phyloP scores from a whole-genome alignment of 225 moss, liverwort and hornwort species.

The Ulota crispa region DNA sequence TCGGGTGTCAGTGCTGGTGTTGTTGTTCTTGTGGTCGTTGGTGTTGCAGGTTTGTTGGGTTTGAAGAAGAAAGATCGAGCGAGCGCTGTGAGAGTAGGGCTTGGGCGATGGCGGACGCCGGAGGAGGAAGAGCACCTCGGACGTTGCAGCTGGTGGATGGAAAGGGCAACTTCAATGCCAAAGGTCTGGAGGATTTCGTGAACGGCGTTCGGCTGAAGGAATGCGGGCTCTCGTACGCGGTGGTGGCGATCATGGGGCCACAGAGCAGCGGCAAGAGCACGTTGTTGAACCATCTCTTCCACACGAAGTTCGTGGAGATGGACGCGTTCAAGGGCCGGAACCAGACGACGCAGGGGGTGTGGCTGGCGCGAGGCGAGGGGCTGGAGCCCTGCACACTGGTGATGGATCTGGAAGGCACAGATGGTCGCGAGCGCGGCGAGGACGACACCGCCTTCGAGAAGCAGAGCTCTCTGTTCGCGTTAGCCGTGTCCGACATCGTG shows the following conservation, averaged over 20 bases:
- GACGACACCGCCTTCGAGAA: conserved; percentile 98
- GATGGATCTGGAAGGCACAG: conserved; percentile 98
- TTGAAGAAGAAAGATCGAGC: background rate
- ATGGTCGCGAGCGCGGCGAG: conserved; percentile 95
- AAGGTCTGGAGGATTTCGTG: conserved; percentile 66
- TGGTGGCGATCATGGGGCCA: conserved; percentile 99
- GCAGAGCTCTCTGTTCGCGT: conserved; percentile 90
- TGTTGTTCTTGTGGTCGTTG: background rate
- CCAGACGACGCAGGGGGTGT: conserved; percentile 97
- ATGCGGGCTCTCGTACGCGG: conserved; percentile 94
- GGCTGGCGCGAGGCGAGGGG: conserved; percentile 75
- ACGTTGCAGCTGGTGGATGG: conserved; percentile 93
- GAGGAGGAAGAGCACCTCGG: conserved; percentile 17
- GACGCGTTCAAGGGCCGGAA: conserved; percentile 64
- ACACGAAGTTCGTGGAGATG: conserved; percentile 60
- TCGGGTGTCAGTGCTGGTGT: background rate
- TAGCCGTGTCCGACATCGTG: conserved; percentile 92
- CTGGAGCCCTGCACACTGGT: conserved; percentile 78
- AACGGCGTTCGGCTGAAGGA: conserved; percentile 55
- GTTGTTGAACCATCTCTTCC: conserved; percentile 55
- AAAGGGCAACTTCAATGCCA: conserved; percentile 57
- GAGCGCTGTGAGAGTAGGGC: background rate
- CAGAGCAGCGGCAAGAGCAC: conserved; percentile 87
- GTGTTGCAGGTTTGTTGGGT: conserved; percentile 10
- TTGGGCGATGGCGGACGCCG: conserved; percentile 33